These are phyloP conservation scores for Umbelopsis ramanniana DNA, from an alignment of 192 early-diverging fungal genomes.

Conservation along the genomic window DNA sequence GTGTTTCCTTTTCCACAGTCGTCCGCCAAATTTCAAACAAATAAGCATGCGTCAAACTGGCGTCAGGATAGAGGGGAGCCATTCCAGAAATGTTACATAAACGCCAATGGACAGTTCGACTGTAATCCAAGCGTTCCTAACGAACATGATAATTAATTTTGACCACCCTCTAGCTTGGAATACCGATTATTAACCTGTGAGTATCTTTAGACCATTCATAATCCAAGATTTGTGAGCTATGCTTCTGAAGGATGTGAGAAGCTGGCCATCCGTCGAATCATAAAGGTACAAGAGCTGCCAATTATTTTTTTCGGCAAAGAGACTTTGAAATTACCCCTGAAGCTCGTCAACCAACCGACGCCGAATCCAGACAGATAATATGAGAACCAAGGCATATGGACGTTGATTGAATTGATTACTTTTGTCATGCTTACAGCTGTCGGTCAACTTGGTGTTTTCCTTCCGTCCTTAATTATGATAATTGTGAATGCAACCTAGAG, in stretches of 20 bases:
- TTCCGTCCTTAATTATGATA: not conserved
- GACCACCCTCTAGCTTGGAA: not conserved
- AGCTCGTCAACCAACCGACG: not conserved
- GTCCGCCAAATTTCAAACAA: not conserved
- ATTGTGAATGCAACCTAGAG: not conserved
- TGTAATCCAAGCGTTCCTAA: not conserved
- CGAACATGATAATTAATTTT: not conserved
- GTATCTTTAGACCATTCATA: constrained; percentile 6
- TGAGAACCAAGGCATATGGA: constrained; percentile 2
- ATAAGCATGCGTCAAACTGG: not conserved
- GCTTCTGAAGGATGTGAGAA: not conserved
- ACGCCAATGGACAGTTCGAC: constrained; percentile 6
- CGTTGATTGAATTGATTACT: not conserved
- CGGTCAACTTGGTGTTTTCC: not conserved
- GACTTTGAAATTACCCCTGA: not conserved
- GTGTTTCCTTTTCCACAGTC: not conserved
- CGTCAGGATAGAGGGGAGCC: not conserved
- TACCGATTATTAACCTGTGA: constrained; percentile 13
- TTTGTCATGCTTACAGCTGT: not conserved
- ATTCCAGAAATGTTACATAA: constrained; percentile 8
- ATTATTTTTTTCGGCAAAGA: not conserved
- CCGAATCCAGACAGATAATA: not conserved
- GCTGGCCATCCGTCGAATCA: not conserved
- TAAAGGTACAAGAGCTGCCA: too few species aligned
- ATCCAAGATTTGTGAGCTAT: not conserved